Base-by-base conservation (phyloP, 345 rosid species). In the Rhizophora mangle region DNA sequence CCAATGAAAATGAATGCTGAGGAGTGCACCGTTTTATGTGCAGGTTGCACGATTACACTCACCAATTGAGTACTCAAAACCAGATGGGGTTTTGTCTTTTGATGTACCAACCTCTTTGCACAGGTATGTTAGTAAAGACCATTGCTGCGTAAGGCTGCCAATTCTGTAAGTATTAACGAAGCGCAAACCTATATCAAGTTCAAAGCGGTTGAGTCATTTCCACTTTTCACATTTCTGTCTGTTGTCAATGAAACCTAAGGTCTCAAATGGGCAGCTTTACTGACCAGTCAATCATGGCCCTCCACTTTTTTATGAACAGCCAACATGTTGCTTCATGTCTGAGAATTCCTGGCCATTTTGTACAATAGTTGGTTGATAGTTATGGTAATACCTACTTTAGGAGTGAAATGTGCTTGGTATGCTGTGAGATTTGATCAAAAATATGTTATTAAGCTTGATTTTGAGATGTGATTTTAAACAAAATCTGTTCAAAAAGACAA, bases 51-150 rank as follows among this genome's bases (percentile, higher is more conserved):
- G 57, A 56, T 64, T 78, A 72, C 89, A 86, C 79, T 76, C 81
- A 20, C 91, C 90, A 15, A 77, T 91, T 68, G 84, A 86, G 52
- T 91, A 94, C 81, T 87, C 95, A 21, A 88, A 89, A 71, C 96
- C 98, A 62, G 97, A 94, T 79, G 96, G 97, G 26, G 72, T 83
- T 74, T 68, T 94, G 60, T 89, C 98, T 24, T 91, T 94, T 75
- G 98, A 94, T 63, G 78, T 94, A 69, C 94, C 89, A 66, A 94
- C 95, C 19, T 94, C 97, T 63, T 74, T 94, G 76, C 93, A 94
- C 91, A 94, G 97, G 98, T 94, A 76, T 68, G 51, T 47, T 27
- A 52, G 46, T 1, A 43, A 19, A 37, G 66, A 43, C 49, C 16
- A 43, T 43, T 43, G 49, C 19, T 15, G 49, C 1, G 4, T 43